A percentile compares a stretch with the other conserved stretches of the same genome.
Evolutionary conservation across 495 filamentous ascomycete species (phyloP).

Genomic region (Penicillium longicatenatum): DNA sequence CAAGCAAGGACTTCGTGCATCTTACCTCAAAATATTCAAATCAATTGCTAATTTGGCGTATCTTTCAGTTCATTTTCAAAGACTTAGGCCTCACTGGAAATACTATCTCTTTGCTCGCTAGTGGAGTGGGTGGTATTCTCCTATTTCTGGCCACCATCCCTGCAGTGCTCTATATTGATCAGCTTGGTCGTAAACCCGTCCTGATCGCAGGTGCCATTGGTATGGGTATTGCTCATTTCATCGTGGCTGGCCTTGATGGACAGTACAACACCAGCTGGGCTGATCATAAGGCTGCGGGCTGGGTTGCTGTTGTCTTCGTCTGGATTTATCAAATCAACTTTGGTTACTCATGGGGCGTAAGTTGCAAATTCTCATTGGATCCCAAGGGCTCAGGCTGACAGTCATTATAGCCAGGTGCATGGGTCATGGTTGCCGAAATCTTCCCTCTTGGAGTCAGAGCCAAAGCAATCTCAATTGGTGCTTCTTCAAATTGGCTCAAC

Average conservation of each 20-base stretch:
- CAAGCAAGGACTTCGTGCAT: neutral
- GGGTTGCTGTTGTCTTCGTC: slow-evolving; percentile 38
- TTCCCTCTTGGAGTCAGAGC: slow-evolving; percentile 42
- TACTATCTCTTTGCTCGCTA: slow-evolving; percentile 55
- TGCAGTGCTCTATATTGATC: slow-evolving; percentile 70
- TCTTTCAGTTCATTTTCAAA: neutral
- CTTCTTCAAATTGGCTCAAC: slow-evolving; percentile 45
- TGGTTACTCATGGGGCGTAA: slow-evolving; percentile 40
- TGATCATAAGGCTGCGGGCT: slow-evolving; percentile 31
- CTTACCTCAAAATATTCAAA: no score
- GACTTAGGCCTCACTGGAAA: neutral
- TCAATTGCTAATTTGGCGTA: neutral
- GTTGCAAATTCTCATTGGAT: neutral
- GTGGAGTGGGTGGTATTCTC: slow-evolving; percentile 70
- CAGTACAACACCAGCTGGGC: slow-evolving; percentile 36
- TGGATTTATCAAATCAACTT: slow-evolving; percentile 45
- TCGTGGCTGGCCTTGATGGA: slow-evolving; percentile 41
- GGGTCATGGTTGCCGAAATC: slow-evolving; percentile 43
- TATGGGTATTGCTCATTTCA: slow-evolving; percentile 59
- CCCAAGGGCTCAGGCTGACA: neutral
- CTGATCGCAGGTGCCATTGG: slow-evolving; percentile 71
- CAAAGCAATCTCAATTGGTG: slow-evolving; percentile 38
- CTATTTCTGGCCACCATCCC: slow-evolving; percentile 69
- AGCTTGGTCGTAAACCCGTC: slow-evolving; percentile 66
- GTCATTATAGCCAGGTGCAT: slow-evolving; percentile 26